Conservation (phyloP, 257 asterid species). For the Solanum pennellii region DNA sequence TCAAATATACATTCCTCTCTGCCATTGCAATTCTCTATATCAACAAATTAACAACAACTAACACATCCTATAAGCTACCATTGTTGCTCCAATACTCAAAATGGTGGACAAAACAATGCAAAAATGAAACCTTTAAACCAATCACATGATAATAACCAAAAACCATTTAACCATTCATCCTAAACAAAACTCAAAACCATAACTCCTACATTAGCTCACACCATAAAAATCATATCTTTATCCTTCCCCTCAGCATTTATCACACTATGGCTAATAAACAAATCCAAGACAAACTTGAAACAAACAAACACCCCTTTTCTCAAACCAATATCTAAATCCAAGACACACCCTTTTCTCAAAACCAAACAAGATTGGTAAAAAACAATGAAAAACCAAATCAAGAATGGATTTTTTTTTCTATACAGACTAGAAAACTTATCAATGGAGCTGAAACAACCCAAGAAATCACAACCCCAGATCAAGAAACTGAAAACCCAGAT, state of each 20-base stretch:
- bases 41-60: not conserved
- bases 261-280: not conserved
- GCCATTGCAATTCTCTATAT: not conserved
- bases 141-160: not conserved
- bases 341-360: not conserved
- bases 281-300: not conserved
- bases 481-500: not conserved
- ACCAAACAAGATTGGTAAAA: not conserved
- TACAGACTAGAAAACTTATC: not conserved
- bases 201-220: not conserved
- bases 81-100: not conserved
- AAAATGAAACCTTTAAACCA: not conserved
- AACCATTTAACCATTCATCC: not conserved
- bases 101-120: not conserved
- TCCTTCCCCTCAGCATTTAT: not conserved
- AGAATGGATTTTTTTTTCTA: not conserved
- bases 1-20: not conserved
- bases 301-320: not conserved
- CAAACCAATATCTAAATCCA: not conserved
- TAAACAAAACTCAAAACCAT: not conserved
- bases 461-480: not conserved
- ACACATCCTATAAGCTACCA: not conserved
- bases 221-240: not conserved
- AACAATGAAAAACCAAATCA: not conserved
- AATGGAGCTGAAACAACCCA: not conserved